phyloP scores from a whole-genome alignment of 805 yeast genomes.

The Pichia exigua region DNA sequence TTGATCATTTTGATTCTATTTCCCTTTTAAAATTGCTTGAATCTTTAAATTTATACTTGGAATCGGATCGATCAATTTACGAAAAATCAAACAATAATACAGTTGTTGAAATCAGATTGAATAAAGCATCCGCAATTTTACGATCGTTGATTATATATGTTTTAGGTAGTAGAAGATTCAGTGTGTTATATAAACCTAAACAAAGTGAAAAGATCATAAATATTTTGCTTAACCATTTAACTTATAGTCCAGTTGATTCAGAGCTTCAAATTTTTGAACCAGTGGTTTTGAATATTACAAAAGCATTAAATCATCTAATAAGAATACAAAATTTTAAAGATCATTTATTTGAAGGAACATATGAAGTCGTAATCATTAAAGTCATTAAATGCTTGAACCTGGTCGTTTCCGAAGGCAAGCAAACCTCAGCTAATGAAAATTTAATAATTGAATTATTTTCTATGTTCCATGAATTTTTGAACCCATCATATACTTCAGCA shows the following conservation, averaged over 20 bases:
- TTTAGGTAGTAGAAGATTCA: conserved; percentile 10
- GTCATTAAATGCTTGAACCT: conserved; percentile 13
- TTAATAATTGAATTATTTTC: conserved; percentile 17
- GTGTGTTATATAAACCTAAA: conserved; percentile 19
- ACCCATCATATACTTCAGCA: conserved; percentile 14
- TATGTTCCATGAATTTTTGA: conserved; percentile 13
- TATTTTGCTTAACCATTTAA: conserved; percentile 14
- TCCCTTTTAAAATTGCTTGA: conserved; percentile 12
- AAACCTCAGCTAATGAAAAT: conserved; percentile 15
- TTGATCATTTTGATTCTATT: conserved; percentile 13
- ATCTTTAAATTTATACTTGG: conserved; percentile 15
- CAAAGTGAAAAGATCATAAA: conserved; percentile 21
- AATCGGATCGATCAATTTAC: conserved; percentile 17
- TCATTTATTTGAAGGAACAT: conserved; percentile 17
- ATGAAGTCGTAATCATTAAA: conserved; percentile 12
- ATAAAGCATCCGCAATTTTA: conserved; percentile 18
- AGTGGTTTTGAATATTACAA: conserved; percentile 24
- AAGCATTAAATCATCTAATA: conserved; percentile 22
- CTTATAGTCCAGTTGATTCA: conserved; percentile 7
- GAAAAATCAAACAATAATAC: conserved; percentile 16
- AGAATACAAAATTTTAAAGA: conserved; percentile 20
- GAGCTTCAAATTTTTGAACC: conserved; percentile 20
- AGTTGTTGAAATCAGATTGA: conserved; percentile 19
- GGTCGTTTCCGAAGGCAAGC: conserved; percentile 4
- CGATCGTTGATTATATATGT: conserved; percentile 13